phyloP scores from a whole-genome alignment of 2,329 filamentous ascomycete species.

The Daldinia eschscholtzii region DNA sequence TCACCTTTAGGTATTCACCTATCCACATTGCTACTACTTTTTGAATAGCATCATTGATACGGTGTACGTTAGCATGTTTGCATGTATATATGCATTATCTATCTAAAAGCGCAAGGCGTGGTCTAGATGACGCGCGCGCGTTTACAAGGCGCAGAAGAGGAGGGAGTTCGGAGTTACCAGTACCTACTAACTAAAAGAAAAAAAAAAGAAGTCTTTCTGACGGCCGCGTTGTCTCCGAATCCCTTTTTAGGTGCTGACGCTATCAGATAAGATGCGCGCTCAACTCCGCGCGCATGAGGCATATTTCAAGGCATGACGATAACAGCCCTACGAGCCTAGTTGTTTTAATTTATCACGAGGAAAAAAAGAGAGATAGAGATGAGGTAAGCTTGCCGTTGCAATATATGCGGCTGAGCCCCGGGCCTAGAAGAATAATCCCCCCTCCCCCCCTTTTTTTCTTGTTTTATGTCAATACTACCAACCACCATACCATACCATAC shows the following conservation, averaged over 20 bases:
- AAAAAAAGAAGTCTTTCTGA: slow-evolving; percentile 23
- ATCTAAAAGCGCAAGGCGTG: not conserved
- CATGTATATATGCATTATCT: not conserved
- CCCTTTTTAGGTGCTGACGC: slow-evolving; percentile 35
- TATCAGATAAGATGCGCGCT: not conserved
- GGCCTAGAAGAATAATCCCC: slow-evolving; percentile 16
- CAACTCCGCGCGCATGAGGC: slow-evolving; percentile 33
- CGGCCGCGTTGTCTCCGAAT: slow-evolving; percentile 24
- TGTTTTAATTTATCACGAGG: not conserved
- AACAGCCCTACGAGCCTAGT: slow-evolving; percentile 32
- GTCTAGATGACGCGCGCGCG: slow-evolving; percentile 1
- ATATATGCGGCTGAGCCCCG: slow-evolving; percentile 37
- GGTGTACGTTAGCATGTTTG: not conserved
- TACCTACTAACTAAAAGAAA: too few species aligned
- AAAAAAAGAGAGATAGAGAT: not conserved
- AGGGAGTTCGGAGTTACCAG: slow-evolving; percentile 34
- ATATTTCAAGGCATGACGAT: slow-evolving; percentile 35
- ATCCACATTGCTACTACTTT: not conserved
- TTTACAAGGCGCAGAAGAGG: not conserved
- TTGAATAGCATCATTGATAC: not conserved
- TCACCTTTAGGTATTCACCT: not conserved
- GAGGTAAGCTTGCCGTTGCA: slow-evolving; percentile 20
- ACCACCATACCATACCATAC: too few species aligned
- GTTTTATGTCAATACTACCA: not conserved
- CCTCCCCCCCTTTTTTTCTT: not conserved